phyloP scores from a whole-genome alignment of 768 basidiomycete genomes.

The Tricholoma saponaceum region DNA sequence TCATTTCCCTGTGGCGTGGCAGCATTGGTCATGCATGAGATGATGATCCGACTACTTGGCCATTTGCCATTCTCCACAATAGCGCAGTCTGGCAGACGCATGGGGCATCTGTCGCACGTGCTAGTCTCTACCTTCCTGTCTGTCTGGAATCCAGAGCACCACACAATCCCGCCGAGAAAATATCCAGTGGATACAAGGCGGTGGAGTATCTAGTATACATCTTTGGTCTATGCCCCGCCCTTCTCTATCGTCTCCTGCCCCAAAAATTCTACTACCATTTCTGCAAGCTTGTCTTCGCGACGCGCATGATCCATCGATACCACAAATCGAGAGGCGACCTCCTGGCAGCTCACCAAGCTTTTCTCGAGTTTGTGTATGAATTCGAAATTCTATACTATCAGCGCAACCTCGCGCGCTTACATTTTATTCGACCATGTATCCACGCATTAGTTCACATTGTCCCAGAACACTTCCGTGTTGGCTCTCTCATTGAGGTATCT shows the following conservation, averaged over 20 bases:
- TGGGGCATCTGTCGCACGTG: no score
- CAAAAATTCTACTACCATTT: conserved; percentile 11
- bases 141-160: no score
- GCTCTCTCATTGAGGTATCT: conserved; percentile 14
- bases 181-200: no score
- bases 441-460: conserved; percentile 25
- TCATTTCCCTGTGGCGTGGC: conserved; percentile 23
- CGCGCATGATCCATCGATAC: conserved; percentile 19
- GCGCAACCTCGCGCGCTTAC: conserved; percentile 18
- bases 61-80: no score
- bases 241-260: conserved; percentile 11
- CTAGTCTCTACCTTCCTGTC: no score
- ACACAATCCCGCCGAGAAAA: no score
- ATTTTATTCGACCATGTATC: conserved; percentile 28
- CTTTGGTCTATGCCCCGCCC: not conserved
- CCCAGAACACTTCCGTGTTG: conserved; percentile 19
- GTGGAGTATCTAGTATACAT: no score
- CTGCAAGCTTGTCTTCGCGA: conserved; percentile 9
- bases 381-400: conserved; percentile 33
- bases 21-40: conserved; percentile 6
- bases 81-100: no score
- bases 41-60: conserved; percentile 6
- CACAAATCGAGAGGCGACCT: conserved; percentile 15
- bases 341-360: conserved; percentile 11
- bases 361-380: conserved; percentile 26